Evolutionary conservation across 805 yeast species (phyloP).

Genomic region (Tetrapisispora taiwanensis): DNA sequence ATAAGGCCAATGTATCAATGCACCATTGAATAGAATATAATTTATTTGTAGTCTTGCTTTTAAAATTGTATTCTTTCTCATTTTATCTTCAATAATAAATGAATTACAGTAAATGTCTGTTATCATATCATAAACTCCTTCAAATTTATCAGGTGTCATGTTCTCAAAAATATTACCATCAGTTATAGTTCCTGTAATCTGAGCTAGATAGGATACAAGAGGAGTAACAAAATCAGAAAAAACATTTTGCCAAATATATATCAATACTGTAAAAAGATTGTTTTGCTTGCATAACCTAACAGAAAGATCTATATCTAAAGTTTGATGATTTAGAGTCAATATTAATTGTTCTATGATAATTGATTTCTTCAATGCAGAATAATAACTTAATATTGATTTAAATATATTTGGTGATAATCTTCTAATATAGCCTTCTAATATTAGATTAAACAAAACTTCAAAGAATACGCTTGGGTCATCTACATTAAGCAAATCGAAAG

Average conservation of each 20-base stretch:
- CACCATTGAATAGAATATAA: conserved; percentile 49
- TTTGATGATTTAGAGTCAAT: conserved; percentile 54
- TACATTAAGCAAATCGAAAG: conserved; percentile 8
- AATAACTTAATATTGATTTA: conserved; percentile 48
- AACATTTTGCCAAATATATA: conserved; percentile 62
- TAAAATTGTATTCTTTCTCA: conserved; percentile 16
- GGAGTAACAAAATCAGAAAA: conserved; percentile 68
- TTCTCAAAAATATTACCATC: not conserved
- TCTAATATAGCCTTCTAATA: conserved; percentile 37
- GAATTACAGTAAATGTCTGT: not conserved
- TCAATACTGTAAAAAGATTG: conserved; percentile 49
- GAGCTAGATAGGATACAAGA: conserved; percentile 43
- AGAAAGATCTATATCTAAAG: conserved; percentile 71
- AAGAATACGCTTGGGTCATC: conserved; percentile 36
- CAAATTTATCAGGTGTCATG: not conserved
- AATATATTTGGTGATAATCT: conserved; percentile 54
- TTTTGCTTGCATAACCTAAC: conserved; percentile 49
- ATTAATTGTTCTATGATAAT: conserved; percentile 54
- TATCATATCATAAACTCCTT: not conserved
- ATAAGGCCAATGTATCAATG: conserved; percentile 39
- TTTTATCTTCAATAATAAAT: not conserved
- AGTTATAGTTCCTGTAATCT: conserved; percentile 10
- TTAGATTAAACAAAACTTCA: conserved; percentile 41
- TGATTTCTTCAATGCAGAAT: conserved; percentile 33
- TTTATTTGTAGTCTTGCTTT: conserved; percentile 47